phyloP scores from a whole-genome alignment of 768 basidiomycete genomes.

The Amanita molliuscula region DNA sequence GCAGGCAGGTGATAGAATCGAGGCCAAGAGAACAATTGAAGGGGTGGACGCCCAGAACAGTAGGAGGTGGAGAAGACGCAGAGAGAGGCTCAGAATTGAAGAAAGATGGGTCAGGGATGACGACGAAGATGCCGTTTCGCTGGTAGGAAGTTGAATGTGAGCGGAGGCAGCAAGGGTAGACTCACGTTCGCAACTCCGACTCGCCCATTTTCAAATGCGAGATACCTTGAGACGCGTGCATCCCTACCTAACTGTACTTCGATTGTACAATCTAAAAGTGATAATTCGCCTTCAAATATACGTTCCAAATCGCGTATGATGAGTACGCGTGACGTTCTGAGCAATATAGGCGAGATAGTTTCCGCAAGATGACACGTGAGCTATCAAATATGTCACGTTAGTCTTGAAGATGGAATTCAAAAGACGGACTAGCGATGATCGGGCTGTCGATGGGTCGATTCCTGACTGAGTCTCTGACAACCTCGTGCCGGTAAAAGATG shows the following conservation, averaged over 20 bases:
- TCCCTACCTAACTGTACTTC: conserved; percentile 30
- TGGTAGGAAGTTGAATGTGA: conserved; percentile 10
- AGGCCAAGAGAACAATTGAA: conserved; percentile 20
- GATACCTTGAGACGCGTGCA: conserved; percentile 27
- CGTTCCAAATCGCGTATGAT: conserved; percentile 33
- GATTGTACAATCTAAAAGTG: conserved; percentile 22
- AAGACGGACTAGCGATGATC: conserved; percentile 33
- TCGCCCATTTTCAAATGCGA: conserved; percentile 35
- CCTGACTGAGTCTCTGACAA: background rate
- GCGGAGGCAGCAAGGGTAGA: conserved; percentile 7
- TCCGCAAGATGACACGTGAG: conserved; percentile 37
- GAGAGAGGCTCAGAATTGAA: background rate
- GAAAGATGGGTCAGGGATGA: conserved; percentile 15
- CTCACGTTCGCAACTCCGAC: conserved; percentile 40
- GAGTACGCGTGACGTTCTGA: conserved; percentile 27
- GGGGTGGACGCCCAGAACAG: conserved; percentile 11
- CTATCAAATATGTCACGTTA: conserved; percentile 14
- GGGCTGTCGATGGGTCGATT: conserved; percentile 23
- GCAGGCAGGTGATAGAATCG: conserved; percentile 33
- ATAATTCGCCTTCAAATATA: conserved; percentile 17
- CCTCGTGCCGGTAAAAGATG: background rate
- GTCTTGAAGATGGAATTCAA: no score
- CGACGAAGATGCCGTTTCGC: conserved; percentile 22
- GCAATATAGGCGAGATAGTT: conserved; percentile 31
- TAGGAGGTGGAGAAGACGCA: conserved; percentile 17